phyloP scores from a whole-genome alignment of 2,329 filamentous ascomycete species.

The Lasiodiplodia citricola region DNA sequence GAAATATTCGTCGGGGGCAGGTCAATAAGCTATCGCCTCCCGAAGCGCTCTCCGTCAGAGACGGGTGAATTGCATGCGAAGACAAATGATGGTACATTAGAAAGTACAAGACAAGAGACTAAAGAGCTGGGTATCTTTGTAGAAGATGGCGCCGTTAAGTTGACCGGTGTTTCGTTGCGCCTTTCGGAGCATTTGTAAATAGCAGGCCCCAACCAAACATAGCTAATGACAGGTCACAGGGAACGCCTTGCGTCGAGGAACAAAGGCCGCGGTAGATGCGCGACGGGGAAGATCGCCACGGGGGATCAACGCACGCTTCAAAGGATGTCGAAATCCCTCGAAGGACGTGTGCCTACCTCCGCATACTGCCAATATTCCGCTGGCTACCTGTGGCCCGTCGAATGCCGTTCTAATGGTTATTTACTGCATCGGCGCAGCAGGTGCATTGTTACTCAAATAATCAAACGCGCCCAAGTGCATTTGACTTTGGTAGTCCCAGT shows the following conservation, averaged over 20 bases:
- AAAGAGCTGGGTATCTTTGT: constrained; percentile 29
- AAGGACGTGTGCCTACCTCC: not conserved
- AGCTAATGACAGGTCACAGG: not conserved
- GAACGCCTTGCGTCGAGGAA: not conserved
- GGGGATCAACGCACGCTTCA: not conserved
- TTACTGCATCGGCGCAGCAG: constrained; percentile 5
- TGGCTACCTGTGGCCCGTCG: not conserved
- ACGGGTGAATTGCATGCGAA: not conserved
- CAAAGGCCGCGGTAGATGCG: not conserved
- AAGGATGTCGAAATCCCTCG: not conserved
- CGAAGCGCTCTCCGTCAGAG: not conserved
- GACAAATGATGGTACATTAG: not conserved
- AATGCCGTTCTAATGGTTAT: not conserved
- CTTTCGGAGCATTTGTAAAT: constrained; percentile 8
- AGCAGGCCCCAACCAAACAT: not conserved
- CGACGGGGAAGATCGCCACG: not conserved
- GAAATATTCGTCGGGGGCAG: constrained; percentile 29
- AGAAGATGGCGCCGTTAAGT: constrained; percentile 25
- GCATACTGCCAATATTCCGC: too few relatives aligned
- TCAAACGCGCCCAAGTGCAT: constrained; percentile 39
- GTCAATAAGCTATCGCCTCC: constrained; percentile 28
- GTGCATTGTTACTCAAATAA: constrained; percentile 32
- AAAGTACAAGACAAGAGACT: not conserved
- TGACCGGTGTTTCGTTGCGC: constrained; percentile 12
- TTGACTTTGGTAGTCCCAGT: constrained; percentile 39